Evolutionary conservation across 2,329 filamentous ascomycete genomes (phyloP).

Genomic region (Golovinomyces cichoracearum): DNA sequence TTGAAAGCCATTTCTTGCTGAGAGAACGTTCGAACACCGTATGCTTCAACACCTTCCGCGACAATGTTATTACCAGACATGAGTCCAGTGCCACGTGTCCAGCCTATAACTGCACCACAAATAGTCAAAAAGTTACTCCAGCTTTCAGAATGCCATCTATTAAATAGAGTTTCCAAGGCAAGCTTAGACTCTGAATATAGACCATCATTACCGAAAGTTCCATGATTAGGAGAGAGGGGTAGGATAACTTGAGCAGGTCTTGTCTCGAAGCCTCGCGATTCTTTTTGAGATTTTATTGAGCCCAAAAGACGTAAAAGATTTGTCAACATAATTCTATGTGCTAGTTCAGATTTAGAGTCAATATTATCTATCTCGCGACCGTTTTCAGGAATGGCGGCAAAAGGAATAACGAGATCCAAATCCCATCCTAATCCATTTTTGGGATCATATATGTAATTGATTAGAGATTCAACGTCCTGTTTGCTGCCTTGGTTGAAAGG

Average conservation of each 20-base stretch:
- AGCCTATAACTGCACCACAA: slow-evolving; percentile 93
- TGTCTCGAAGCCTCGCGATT: slow-evolving; percentile 67
- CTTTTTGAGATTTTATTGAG: slow-evolving; percentile 73
- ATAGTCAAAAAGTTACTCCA: slow-evolving; percentile 97
- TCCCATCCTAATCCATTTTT: slow-evolving; percentile 98
- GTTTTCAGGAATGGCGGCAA: slow-evolving; percentile 92
- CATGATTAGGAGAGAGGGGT: slow-evolving; percentile 89
- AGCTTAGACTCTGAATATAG: slow-evolving; percentile 97
- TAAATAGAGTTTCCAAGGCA: slow-evolving; percentile 88
- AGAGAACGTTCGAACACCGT: slow-evolving; percentile 92
- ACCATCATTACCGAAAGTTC: slow-evolving; percentile 92
- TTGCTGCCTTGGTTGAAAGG: slow-evolving; percentile 98
- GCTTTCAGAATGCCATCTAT: slow-evolving; percentile 91
- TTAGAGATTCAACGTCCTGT: slow-evolving; percentile 79
- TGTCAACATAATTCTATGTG: slow-evolving; percentile 96
- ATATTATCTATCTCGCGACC: slow-evolving; percentile 91
- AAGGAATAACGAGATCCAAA: slow-evolving; percentile 82
- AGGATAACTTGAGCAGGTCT: slow-evolving; percentile 90
- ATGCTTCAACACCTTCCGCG: slow-evolving; percentile 85
- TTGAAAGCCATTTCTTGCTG: slow-evolving; percentile 99
- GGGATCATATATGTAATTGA: slow-evolving; percentile 87
- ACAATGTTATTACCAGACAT: slow-evolving; percentile 98
- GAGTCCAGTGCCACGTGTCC: slow-evolving; percentile 92
- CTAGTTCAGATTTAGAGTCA: slow-evolving; percentile 91
- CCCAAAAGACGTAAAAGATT: slow-evolving; percentile 83